These are phyloP conservation scores for Phytophthora rubi DNA, from an alignment of 352 stramenopile species.

Conservation along the genomic window DNA sequence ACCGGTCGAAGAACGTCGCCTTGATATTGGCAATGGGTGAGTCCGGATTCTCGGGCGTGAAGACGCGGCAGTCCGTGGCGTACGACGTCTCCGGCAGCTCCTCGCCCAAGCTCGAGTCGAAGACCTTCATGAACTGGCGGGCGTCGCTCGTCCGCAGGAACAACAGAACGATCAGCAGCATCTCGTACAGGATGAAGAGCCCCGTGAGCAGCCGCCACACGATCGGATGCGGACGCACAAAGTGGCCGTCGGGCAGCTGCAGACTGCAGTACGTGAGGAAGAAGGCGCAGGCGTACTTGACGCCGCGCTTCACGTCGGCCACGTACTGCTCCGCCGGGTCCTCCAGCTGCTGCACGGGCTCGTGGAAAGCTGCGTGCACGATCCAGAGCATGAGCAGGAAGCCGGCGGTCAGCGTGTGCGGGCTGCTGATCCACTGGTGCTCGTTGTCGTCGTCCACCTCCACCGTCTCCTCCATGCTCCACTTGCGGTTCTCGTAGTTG, in stretches of 20 bases:
- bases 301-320: slow-evolving; percentile 69
- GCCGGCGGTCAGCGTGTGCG: slow-evolving; percentile 81
- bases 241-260: slow-evolving; percentile 88
- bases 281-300: slow-evolving; percentile 82
- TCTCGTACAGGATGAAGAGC: slow-evolving; percentile 93
- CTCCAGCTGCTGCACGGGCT: slow-evolving; percentile 41
- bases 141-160: slow-evolving; percentile 85
- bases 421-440: slow-evolving; percentile 82
- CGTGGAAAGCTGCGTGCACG: slow-evolving; percentile 85
- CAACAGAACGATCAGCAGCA: slow-evolving; percentile 88
- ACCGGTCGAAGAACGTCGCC: slow-evolving; percentile 86
- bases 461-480: slow-evolving; percentile 86
- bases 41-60: slow-evolving; percentile 85
- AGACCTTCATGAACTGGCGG: slow-evolving; percentile 84
- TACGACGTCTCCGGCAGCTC: slow-evolving; percentile 86
- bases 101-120: slow-evolving; percentile 79
- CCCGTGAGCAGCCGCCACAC: slow-evolving; percentile 92
- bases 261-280: slow-evolving; percentile 90
- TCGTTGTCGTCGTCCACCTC: slow-evolving; percentile 77
- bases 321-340: slow-evolving; percentile 49
- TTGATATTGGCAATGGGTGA: slow-evolving; percentile 81
- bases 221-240: slow-evolving; percentile 89
- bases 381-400: slow-evolving; percentile 87
- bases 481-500: slow-evolving; percentile 88
- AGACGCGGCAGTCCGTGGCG: slow-evolving; percentile 83